Evolutionary conservation across 2,329 filamentous ascomycete species (phyloP), one percentile per base, ranked within the genome.

Genomic region (Trichocomaceae sp.): DNA sequence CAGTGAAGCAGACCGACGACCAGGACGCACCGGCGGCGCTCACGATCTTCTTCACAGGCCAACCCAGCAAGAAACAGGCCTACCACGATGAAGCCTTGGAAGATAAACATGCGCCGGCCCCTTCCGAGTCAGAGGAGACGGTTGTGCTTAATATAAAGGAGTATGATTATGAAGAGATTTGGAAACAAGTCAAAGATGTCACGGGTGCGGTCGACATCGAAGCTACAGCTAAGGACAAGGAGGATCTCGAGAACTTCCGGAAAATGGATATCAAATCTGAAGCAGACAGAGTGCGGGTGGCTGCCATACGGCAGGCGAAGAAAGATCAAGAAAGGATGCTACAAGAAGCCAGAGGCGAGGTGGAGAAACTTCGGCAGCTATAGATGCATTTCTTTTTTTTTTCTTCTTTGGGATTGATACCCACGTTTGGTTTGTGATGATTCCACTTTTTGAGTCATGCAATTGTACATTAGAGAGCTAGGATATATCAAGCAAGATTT

Each of bases 1-100:
- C 88, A 57, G 83, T 96, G 64, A 85, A 86, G 70, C 86, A 88
- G 57, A 84, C 81, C 59, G 64, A 69, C 37, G 73, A 84, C 45
- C 77, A 83, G 61, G 69, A 66, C 20, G 66, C 63, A 2, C 69
- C 69, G 44, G 65, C 72, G 29, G 64, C 66, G 37, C 61, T 75
- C 61, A 72, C 71, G 52, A 67, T 75, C 58, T 75, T 74, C 58
- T 76, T 74, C 56, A 66, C 69, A 46, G 67, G 67, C 57, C 55
- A 67, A 45, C 63, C 62, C 58, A 15, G 15, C 46, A 66, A 62
- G 12, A 63, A 64, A 6, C 64, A 66, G 23, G 52, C 26, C 39
- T 54, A 17, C 57, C 64, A 39, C 49, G 66, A 59, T 60, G 62
- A 53, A 54, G 55, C 58, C n/a, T 50, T 67, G 26, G 57, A 58